Base-by-base conservation (phyloP, 495 filamentous ascomycete species). In the Cladorrhinum samala region DNA sequence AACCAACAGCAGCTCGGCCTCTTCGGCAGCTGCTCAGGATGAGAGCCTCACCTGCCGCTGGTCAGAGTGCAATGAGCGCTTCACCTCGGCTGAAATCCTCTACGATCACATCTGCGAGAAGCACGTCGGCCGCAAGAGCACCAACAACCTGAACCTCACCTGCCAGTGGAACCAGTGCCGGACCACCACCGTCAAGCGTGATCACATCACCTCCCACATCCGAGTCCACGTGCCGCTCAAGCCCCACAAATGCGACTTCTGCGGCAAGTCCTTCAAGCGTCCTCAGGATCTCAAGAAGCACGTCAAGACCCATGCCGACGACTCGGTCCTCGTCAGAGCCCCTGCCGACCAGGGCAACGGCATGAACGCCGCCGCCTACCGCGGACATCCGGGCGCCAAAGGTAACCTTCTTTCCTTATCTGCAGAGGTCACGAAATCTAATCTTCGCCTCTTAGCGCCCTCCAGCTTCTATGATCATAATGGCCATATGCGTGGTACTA, bases 211-310 rank as follows among this genome's bases (percentile, higher is more conserved):
- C 33, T 99, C 94, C 7, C 94, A 99, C 70, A 96, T 99, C 57
- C 88, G 94, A 43, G 94, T 97, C 36, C 94, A 99, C 67, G 93
- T 99, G 4, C 94, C 94, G 9, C 75, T 97, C 46, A 97, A 97
- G 77, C 94, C 94, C 38, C 93, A 99, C 74, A 95, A 95, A 69
- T 99, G 94, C 65, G 91, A 95, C 62, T 95, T 95, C 70, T 99
- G 94, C 66, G 88, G 89, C 61, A 99, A 99, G 77, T 89, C 91
- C 7, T 99, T 99, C 80, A 99, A 99, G 81, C 88, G 94, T 14
- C 94, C 94, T 21, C 93, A 99, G 71, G 94, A 99, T 75, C 67
- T 99, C 55, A 97, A 97, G 82, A 99, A 99, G 75, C 94, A 99
- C 70, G 91, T 97, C 68, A 97, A 97, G 82, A 98, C 94, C n/a